Percentiles rank a stretch among this genome's conserved stretches.
Evolutionary conservation across 192 early-diverging fungal species (phyloP).

Genomic region (Coemansia sp.): DNA sequence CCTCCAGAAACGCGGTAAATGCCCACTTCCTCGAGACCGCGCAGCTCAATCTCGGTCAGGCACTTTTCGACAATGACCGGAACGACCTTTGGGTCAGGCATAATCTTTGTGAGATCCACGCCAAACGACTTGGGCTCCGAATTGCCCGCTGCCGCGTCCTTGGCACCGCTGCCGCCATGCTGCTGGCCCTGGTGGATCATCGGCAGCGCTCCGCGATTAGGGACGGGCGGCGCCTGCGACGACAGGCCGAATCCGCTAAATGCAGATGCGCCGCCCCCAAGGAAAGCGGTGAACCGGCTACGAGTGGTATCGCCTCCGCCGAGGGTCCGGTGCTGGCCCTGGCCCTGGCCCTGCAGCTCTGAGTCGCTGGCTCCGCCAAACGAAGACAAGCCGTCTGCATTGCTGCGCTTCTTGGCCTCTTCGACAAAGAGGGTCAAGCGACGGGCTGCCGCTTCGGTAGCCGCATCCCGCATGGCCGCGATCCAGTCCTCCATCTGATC

Average conservation of each 20-base stretch:
- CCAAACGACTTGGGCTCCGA: slow-evolving; percentile 62
- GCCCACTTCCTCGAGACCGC: slow-evolving; percentile 71
- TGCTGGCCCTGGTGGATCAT: slow-evolving; percentile 17
- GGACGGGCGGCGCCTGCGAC: slow-evolving; percentile 24
- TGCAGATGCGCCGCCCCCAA: slow-evolving; percentile 40
- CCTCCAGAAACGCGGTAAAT: slow-evolving; percentile 73
- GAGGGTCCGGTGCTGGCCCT: slow-evolving; percentile 8
- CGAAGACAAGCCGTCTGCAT: slow-evolving; percentile 10
- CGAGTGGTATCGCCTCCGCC: slow-evolving; percentile 38
- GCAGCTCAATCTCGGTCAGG: slow-evolving; percentile 65
- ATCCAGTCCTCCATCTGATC: slow-evolving; percentile 78
- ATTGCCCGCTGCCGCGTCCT: slow-evolving; percentile 6
- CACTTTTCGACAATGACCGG: slow-evolving; percentile 68
- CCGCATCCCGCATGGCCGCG: slow-evolving; percentile 61
- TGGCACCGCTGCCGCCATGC: background rate
- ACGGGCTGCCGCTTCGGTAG: slow-evolving; percentile 67
- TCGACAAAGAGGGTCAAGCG: slow-evolving; percentile 65
- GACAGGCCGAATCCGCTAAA: slow-evolving; percentile 35
- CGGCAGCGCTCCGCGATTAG: slow-evolving; percentile 26
- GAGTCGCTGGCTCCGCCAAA: slow-evolving; percentile 1
- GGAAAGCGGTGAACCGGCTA: slow-evolving; percentile 48
- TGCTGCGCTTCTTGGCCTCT: slow-evolving; percentile 55
- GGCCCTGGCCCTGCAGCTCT: slow-evolving; percentile 1
- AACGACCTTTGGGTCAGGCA: slow-evolving; percentile 56
- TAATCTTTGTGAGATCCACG: slow-evolving; percentile 57